These are phyloP conservation scores for Termitomyces sp. DNA, from an alignment of 768 basidiomycete genomes.

Conservation along the genomic window DNA sequence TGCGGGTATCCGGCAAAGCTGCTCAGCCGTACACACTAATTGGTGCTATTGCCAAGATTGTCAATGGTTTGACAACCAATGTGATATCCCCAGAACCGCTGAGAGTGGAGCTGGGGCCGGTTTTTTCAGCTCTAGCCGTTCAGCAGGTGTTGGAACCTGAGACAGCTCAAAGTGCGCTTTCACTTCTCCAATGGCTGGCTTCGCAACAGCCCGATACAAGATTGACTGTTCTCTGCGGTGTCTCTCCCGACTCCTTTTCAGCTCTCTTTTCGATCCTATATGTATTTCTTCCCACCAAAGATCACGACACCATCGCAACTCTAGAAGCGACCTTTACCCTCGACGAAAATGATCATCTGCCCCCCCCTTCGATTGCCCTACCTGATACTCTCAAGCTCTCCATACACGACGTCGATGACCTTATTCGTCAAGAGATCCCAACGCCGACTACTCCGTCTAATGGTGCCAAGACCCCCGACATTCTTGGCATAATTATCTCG, in stretches of 20 bases:
- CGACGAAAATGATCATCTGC: constrained; percentile 38
- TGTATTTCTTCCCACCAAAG: constrained; percentile 22
- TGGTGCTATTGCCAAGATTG: constrained; percentile 22
- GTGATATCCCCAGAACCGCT: constrained; percentile 26
- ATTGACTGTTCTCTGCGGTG: constrained; percentile 44
- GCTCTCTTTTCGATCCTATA: constrained; percentile 41
- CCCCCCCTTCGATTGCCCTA: constrained; percentile 30
- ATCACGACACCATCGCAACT: constrained; percentile 19
- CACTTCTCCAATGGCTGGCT: constrained; percentile 56
- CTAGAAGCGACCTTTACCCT: constrained; percentile 30
- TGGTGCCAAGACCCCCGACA: constrained; percentile 40
- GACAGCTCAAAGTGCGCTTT: constrained; percentile 35
- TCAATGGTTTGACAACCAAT: constrained; percentile 21
- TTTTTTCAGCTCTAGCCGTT: constrained; percentile 26
- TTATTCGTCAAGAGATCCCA: constrained; percentile 34
- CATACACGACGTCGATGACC: constrained; percentile 42
- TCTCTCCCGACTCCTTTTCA: constrained; percentile 44
- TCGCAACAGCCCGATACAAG: constrained; percentile 40
- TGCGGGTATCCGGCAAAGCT: constrained; percentile 28
- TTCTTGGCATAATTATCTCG: constrained; percentile 57
- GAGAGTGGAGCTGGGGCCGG: constrained; percentile 32
- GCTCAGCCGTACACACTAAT: constrained; percentile 9
- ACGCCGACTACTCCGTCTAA: constrained; percentile 47
- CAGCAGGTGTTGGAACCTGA: constrained; percentile 30
- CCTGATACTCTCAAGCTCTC: constrained; percentile 42